Evolutionary conservation across 2,329 filamentous ascomycete genomes (phyloP).

Genomic region (Coniochaeta sp.): DNA sequence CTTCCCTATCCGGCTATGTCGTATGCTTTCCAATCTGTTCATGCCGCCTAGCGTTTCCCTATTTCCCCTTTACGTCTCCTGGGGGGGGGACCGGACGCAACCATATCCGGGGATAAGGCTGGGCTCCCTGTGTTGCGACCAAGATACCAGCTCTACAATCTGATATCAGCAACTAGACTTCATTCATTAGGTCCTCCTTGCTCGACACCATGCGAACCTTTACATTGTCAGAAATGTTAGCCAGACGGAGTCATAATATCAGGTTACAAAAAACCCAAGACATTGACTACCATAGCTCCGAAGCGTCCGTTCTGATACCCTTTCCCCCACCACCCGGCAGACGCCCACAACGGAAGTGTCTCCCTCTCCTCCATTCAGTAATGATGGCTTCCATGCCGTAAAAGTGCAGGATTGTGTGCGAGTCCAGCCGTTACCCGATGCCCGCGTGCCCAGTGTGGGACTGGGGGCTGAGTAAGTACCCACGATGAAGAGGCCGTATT

Average conservation of each 20-base stretch:
- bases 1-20: background rate
- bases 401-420: no score
- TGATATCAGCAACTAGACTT: background rate
- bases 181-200: background rate
- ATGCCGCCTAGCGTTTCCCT: background rate
- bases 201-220: no score
- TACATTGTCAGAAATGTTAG: no score
- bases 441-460: background rate
- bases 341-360: no score
- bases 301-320: no score
- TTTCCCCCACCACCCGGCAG: no score
- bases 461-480: slow-evolving; percentile 2
- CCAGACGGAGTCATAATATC: no score
- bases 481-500: background rate
- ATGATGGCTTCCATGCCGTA: no score
- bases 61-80: no score
- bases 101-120: background rate
- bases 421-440: background rate
- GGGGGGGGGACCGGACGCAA: background rate
- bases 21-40: background rate
- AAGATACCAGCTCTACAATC: background rate
- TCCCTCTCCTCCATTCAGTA: no score
- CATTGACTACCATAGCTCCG: no score
- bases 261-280: no score
- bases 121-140: background rate